phyloP scores from a whole-genome alignment of 2,329 filamentous ascomycete species.

The Aspergillus melleus region DNA sequence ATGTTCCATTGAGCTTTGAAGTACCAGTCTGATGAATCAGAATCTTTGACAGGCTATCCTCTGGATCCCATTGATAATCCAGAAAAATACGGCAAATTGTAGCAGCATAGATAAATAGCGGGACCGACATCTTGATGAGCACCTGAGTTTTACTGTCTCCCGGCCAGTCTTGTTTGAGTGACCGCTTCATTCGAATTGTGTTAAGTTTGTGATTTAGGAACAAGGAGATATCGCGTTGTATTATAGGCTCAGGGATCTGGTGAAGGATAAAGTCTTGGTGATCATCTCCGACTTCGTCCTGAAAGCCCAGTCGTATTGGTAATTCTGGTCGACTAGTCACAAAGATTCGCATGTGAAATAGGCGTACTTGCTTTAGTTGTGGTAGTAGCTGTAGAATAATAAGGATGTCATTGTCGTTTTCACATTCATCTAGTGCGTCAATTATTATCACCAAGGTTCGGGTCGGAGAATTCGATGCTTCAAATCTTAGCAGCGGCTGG shows the following conservation, averaged over 20 bases:
- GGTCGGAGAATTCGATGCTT: not conserved
- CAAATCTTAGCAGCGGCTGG: conserved; percentile 16
- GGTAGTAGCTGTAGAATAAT: conserved; percentile 22
- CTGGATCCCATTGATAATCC: conserved; percentile 17
- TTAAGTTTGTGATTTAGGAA: conserved; percentile 18
- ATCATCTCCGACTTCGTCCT: not conserved
- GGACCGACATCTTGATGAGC: conserved; percentile 21
- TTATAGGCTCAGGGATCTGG: conserved; percentile 17
- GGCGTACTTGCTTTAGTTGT: conserved; percentile 3
- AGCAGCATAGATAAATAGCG: conserved; percentile 31
- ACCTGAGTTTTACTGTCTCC: not conserved
- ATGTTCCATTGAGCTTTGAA: not conserved
- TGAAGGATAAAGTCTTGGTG: conserved; percentile 22
- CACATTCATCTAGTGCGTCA: conserved; percentile 28
- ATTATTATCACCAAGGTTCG: conserved; percentile 17
- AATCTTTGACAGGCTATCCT: not conserved
- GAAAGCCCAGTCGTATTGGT: conserved; percentile 22
- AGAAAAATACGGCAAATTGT: conserved; percentile 29
- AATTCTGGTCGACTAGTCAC: conserved; percentile 29
- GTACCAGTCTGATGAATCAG: not conserved
- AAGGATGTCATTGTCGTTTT: conserved; percentile 14
- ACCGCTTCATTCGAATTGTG: conserved; percentile 7
- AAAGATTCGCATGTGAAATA: conserved; percentile 19
- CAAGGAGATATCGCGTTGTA: conserved; percentile 24
- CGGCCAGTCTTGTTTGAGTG: conserved; percentile 9